A percentile compares a stretch with the other conserved stretches of the same genome.
These are phyloP conservation scores for Evernia prunastri DNA, from an alignment of 495 filamentous ascomycete genomes.

Conservation along the genomic window DNA sequence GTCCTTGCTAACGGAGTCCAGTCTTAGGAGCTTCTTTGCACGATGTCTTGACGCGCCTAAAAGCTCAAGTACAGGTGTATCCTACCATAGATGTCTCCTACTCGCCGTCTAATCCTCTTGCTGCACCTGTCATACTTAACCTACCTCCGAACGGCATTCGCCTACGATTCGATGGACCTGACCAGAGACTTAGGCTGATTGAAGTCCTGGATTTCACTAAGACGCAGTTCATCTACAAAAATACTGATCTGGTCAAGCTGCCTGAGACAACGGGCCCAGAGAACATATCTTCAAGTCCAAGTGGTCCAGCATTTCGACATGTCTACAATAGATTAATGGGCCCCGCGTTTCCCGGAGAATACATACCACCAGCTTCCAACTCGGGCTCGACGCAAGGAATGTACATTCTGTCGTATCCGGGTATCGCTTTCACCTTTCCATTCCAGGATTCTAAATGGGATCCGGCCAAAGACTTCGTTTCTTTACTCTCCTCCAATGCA, in stretches of 20 bases:
- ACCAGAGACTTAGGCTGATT: slow-evolving; percentile 84
- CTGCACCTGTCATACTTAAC: slow-evolving; percentile 60
- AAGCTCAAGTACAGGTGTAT: slow-evolving; percentile 73
- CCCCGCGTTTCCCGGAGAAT: slow-evolving; percentile 88
- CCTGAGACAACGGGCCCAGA: slow-evolving; percentile 35
- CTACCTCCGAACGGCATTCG: slow-evolving; percentile 82
- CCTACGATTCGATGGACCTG: slow-evolving; percentile 85
- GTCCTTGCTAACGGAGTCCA: slow-evolving; percentile 29
- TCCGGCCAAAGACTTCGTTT: slow-evolving; percentile 75
- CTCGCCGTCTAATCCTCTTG: slow-evolving; percentile 61
- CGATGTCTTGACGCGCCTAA: slow-evolving; percentile 76
- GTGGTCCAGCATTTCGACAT: slow-evolving; percentile 78
- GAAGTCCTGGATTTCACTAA: slow-evolving; percentile 91
- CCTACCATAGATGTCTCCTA: slow-evolving; percentile 77
- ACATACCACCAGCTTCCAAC: slow-evolving; percentile 52
- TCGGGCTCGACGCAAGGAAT: slow-evolving; percentile 49
- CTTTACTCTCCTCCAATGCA: slow-evolving; percentile 70
- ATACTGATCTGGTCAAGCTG: slow-evolving; percentile 71
- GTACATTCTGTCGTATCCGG: slow-evolving; percentile 89
- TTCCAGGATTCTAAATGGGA: slow-evolving; percentile 71
- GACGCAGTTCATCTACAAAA: slow-evolving; percentile 73
- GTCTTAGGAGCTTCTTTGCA: slow-evolving; percentile 86
- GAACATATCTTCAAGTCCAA: slow-evolving; percentile 31
- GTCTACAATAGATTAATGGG: slow-evolving; percentile 89
- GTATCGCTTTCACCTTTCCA: slow-evolving; percentile 85